Conservation (phyloP, 2,329 filamentous ascomycete genomes). For the Colletotrichum sp. region DNA sequence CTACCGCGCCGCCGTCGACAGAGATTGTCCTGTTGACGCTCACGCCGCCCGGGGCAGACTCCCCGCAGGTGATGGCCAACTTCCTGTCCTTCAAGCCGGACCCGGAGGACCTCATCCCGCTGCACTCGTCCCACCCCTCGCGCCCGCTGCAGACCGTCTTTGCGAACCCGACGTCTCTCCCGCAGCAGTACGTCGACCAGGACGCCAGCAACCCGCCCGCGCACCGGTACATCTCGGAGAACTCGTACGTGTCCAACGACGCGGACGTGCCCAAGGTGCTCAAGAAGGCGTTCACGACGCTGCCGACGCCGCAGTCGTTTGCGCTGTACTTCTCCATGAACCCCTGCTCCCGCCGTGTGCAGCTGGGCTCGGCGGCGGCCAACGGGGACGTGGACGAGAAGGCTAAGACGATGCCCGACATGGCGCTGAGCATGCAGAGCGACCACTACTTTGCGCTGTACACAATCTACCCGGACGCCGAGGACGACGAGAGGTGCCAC, state of each 20-base stretch:
- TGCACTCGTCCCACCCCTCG: slow-evolving; percentile 5
- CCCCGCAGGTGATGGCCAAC: slow-evolving; percentile 38
- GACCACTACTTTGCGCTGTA: slow-evolving; percentile 63
- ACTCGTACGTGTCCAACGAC: slow-evolving; percentile 53
- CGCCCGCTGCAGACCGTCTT: slow-evolving; percentile 36
- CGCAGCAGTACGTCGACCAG: slow-evolving; percentile 47
- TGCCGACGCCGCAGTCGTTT: slow-evolving; percentile 49
- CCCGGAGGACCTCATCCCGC: slow-evolving; percentile 8
- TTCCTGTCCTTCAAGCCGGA: slow-evolving; percentile 46
- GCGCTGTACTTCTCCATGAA: slow-evolving; percentile 57
- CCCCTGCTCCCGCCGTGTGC: slow-evolving; percentile 39
- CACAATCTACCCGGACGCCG: slow-evolving; percentile 50
- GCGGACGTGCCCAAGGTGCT: slow-evolving; percentile 48
- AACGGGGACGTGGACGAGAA: slow-evolving; percentile 26
- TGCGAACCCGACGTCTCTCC: slow-evolving; percentile 40
- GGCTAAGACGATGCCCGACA: slow-evolving; percentile 40
- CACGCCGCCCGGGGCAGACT: slow-evolving; percentile 29
- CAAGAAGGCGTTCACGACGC: slow-evolving; percentile 49
- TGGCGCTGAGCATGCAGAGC: slow-evolving; percentile 59
- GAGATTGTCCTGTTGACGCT: slow-evolving; percentile 44
- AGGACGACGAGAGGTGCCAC: slow-evolving; percentile 47
- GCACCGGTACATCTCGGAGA: slow-evolving; percentile 55
- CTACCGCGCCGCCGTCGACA: slow-evolving; percentile 37
- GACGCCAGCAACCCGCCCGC: slow-evolving; percentile 48
- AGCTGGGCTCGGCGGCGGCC: slow-evolving; percentile 30